Base-by-base conservation (phyloP, 73 alveolate species). In the Paramecium primaurelia region DNA sequence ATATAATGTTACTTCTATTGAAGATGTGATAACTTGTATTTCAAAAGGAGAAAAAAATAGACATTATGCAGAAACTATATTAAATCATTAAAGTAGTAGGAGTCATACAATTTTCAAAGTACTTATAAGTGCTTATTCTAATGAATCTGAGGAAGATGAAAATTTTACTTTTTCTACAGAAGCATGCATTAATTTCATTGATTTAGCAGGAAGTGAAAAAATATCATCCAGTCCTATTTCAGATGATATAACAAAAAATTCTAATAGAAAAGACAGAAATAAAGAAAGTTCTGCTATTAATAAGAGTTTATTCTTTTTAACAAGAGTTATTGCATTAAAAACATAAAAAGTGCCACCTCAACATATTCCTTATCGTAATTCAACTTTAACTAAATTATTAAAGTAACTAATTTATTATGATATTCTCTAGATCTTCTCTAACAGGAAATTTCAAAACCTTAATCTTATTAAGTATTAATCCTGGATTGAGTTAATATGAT, bases 21-120 rank as follows among this genome's bases (percentile, higher is more conserved):
- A 96, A 14, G 99, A 97, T 58, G 96, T 95, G 36, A 85, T 96
- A 28, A 92, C 94, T 8, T 49, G 92, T 16, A 88, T 97, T 10
- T 92, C 84, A 37, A 42, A 86, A 45, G 99, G 99, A 30, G 99
- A 97, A 83, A 75, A 71, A 18, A 96, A 95, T 77, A 85, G 99
- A 30, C 98, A 97, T 77, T 97, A 97, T 86, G 98, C 99, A 4
- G 97, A 96, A 68, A 97, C 99, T 2, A 92, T 93, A 12, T 90
- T 97, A 92, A 97, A 97, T 86, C 99, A 97, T 69, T 80, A 95
- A 59, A 77, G 96, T 37, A 93, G 97, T 25, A 86, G 99, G 51
- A 92, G 97, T 25, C 99, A 97, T 51, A 96, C 98, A 14, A 71
- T 97, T 12, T 97, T 97, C 88, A 80, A 94, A 68, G 93, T 97